phyloP scores from a whole-genome alignment of 306 rosid genomes.

The Dalbergia cochinchinensis region DNA sequence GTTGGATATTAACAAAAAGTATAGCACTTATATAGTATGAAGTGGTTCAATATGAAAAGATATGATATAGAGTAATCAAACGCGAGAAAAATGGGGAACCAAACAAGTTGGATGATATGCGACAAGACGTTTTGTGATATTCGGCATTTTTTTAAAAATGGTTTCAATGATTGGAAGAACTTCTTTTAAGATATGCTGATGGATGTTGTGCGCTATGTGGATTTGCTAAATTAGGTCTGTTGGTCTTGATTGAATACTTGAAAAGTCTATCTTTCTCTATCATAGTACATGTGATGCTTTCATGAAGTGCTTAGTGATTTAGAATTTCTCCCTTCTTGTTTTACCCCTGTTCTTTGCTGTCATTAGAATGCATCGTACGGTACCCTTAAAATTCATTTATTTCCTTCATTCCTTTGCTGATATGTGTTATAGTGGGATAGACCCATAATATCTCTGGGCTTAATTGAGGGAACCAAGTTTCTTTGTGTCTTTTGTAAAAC shows the following conservation, averaged over 20 bases:
- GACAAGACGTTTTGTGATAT: too few species aligned
- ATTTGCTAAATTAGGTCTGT: not conserved
- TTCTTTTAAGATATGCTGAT: slow-evolving; percentile 15
- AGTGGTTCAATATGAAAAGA: not conserved
- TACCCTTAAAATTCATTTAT: not conserved
- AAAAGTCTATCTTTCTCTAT: slow-evolving; percentile 8
- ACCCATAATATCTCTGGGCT: not conserved
- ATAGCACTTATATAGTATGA: not conserved
- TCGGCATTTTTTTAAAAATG: too few species aligned
- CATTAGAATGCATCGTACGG: not conserved
- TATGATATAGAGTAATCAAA: too few species aligned
- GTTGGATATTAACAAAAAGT: not conserved
- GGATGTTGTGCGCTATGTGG: slow-evolving; percentile 16
- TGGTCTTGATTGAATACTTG: slow-evolving; percentile 14
- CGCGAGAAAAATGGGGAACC: too few species aligned
- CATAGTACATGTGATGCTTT: slow-evolving; percentile 1
- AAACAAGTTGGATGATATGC: too few species aligned
- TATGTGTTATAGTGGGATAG: slow-evolving; percentile 1
- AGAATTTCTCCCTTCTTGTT: not conserved
- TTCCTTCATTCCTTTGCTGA: slow-evolving; percentile 26
- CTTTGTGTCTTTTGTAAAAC: not conserved
- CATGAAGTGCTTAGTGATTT: slow-evolving; percentile 5
- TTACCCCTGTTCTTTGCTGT: not conserved
- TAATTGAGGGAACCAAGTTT: slow-evolving; percentile 4
- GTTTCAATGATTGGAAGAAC: slow-evolving; percentile 1